Percentiles rank a stretch among this genome's conserved stretches.
Conservation (phyloP, 257 asterid species). For the Anisodus acutangulus region DNA sequence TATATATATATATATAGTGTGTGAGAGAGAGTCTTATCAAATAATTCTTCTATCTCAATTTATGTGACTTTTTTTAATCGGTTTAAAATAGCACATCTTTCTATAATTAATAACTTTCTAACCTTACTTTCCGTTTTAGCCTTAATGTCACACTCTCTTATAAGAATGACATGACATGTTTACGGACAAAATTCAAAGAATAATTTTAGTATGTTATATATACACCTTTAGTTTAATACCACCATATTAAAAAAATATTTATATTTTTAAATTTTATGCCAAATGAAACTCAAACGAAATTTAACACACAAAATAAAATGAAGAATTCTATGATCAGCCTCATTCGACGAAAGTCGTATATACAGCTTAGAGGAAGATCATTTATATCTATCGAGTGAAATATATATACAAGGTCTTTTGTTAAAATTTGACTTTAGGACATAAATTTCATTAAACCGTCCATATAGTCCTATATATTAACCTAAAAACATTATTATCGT, state of each 20-base stretch:
- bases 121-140: background rate
- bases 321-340: too few relatives aligned
- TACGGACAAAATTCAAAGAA: background rate
- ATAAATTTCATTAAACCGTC: background rate
- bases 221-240: background rate
- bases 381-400: too few relatives aligned
- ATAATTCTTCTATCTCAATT: too few relatives aligned
- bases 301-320: background rate
- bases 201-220: background rate
- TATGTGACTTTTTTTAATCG: too few relatives aligned
- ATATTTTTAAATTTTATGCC: background rate
- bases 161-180: background rate
- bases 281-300: background rate
- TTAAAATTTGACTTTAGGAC: background rate
- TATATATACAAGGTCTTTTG: background rate
- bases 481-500: too few relatives aligned
- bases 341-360: too few relatives aligned
- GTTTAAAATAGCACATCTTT: too few relatives aligned
- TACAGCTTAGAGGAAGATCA: too few relatives aligned
- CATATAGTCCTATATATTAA: accelerated
- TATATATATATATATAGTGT: too few relatives aligned
- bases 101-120: background rate
- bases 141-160: background rate
- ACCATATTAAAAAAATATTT: background rate
- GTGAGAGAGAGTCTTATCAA: background rate